phyloP scores from a whole-genome alignment of 1,139 yeast genomes.

The Yamadazyma blattariae region DNA sequence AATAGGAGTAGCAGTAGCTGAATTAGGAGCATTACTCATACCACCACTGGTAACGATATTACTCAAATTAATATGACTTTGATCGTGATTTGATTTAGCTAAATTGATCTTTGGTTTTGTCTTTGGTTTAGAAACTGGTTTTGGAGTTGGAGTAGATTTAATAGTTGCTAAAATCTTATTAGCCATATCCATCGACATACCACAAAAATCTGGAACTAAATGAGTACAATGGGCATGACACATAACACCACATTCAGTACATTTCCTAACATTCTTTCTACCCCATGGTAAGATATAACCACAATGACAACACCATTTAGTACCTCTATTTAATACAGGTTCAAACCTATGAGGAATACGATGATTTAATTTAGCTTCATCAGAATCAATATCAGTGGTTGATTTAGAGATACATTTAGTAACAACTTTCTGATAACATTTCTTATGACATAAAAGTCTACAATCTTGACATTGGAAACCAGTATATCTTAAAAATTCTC shows the following conservation, averaged over 20 bases:
- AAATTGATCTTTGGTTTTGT: background rate
- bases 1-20: conserved; percentile 7
- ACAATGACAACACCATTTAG: conserved; percentile 99
- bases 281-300: conserved; percentile 97
- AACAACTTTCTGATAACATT: conserved; percentile 90
- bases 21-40: conserved; percentile 2
- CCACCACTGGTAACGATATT: too few species aligned
- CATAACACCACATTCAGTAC: conserved; percentile 93
- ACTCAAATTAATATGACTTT: background rate
- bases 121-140: conserved; percentile 6
- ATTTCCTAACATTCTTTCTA: conserved; percentile 87
- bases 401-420: conserved; percentile 94
- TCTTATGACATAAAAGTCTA: conserved; percentile 88
- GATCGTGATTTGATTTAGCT: background rate
- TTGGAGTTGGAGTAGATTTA: conserved; percentile 64
- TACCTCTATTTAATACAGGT: conserved; percentile 86
- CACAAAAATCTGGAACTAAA: conserved; percentile 95
- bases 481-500: conserved; percentile 88
- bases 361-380: conserved; percentile 89
- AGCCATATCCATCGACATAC: conserved; percentile 98
- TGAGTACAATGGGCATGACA: conserved; percentile 93
- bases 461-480: conserved; percentile 98
- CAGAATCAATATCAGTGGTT: conserved; percentile 71
- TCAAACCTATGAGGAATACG: conserved; percentile 96
- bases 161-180: conserved; percentile 84